phyloP scores from a whole-genome alignment of 75 land plant genomes.

The Cunninghamia lanceolata region DNA sequence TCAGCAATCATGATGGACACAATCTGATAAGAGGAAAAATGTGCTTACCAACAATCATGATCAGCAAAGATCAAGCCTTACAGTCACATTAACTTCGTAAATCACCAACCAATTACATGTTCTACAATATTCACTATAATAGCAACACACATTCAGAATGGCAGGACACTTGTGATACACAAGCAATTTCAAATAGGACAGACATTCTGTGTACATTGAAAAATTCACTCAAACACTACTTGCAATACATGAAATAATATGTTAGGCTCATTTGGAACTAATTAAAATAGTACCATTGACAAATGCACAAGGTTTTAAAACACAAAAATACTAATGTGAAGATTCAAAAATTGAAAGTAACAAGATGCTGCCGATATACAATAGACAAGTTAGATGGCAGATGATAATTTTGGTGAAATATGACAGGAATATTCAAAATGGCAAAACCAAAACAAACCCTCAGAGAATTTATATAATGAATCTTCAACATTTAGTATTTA shows the following conservation, averaged over 20 bases:
- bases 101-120: background rate
- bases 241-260: background rate
- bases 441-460: background rate
- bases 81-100: background rate
- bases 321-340: background rate
- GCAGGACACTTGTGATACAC: background rate
- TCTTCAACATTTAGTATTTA: no score
- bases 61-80: background rate
- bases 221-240: background rate
- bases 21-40: background rate
- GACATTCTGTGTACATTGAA: background rate
- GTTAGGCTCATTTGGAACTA: background rate
- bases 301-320: background rate
- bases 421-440: background rate
- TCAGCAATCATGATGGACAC: background rate
- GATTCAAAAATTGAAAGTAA: background rate
- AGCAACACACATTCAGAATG: background rate
- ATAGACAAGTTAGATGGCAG: background rate
- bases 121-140: background rate
- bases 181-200: background rate
- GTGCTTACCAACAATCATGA: background rate
- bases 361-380: background rate
- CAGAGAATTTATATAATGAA: no score
- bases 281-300: background rate
- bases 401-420: background rate